These are phyloP conservation scores for Fusarium praegraminearum DNA, from an alignment of 2,329 filamentous ascomycete species.

Conservation along the genomic window DNA sequence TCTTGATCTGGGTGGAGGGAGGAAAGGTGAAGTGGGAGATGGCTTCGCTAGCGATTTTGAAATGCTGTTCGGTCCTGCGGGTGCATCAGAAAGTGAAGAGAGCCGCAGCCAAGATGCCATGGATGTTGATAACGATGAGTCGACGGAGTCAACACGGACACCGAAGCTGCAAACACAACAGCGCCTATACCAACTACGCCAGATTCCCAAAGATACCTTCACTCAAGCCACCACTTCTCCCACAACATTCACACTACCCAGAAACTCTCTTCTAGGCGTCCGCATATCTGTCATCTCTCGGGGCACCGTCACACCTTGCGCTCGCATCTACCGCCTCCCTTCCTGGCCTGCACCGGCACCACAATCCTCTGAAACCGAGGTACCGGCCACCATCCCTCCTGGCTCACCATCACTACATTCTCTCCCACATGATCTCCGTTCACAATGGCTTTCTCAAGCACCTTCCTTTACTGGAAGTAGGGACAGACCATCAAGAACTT, in stretches of 20 bases:
- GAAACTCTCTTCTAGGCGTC: constrained; percentile 67
- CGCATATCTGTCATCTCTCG: constrained; percentile 75
- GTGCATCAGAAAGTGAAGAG: constrained; percentile 15
- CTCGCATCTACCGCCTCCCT: constrained; percentile 88
- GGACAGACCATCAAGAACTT: constrained; percentile 27
- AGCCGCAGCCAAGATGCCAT: constrained; percentile 47
- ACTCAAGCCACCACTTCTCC: constrained; percentile 43
- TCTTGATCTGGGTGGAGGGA: constrained; percentile 77
- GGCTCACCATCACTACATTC: constrained; percentile 19
- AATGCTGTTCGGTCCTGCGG: constrained; percentile 62
- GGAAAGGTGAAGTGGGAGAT: constrained; percentile 84
- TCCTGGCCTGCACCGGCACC: constrained; percentile 43
- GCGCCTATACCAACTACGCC: constrained; percentile 38
- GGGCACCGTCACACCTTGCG: constrained; percentile 77
- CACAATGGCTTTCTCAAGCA: constrained; percentile 76
- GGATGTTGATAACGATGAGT: constrained; percentile 48
- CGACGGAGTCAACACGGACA: constrained; percentile 1
- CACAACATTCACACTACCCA: constrained; percentile 45
- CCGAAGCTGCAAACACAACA: not conserved
- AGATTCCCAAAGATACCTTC: constrained; percentile 50
- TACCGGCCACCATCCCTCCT: constrained; percentile 59
- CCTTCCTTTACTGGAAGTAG: constrained; percentile 38
- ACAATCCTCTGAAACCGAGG: constrained; percentile 55
- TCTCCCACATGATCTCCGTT: constrained; percentile 66
- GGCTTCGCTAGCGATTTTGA: constrained; percentile 91